phyloP scores from a whole-genome alignment of 2,329 filamentous ascomycete species.

The Stagonosporopsis tanaceti region DNA sequence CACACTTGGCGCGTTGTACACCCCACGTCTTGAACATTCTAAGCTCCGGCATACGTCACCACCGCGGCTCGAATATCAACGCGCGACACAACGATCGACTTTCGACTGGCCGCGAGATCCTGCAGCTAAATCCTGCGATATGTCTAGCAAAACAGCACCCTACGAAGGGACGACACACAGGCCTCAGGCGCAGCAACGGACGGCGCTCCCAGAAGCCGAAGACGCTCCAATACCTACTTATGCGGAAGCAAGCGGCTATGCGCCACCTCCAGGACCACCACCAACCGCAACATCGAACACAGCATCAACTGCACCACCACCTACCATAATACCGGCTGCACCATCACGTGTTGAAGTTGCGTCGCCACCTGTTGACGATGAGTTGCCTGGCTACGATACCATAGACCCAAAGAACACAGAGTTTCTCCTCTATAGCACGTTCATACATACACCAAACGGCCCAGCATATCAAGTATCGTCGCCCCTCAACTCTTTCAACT shows the following conservation, averaged over 20 bases:
- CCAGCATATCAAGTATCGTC: constrained; percentile 31
- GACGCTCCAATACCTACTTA: constrained; percentile 18
- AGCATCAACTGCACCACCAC: constrained; percentile 3
- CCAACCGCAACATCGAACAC: neutral
- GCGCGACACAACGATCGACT: neutral
- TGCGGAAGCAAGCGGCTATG: constrained; percentile 18
- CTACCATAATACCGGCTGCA: constrained; percentile 1
- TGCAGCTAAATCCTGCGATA: neutral
- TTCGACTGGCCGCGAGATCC: neutral
- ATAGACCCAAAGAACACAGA: constrained; percentile 26
- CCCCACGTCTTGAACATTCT: constrained; percentile 12
- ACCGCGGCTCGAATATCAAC: neutral
- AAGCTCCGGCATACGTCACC: constrained; percentile 17
- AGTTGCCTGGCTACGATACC: constrained; percentile 28
- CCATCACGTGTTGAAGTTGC: constrained; percentile 1
- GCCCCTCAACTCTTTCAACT: constrained; percentile 23
- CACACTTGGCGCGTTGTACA: constrained; percentile 13
- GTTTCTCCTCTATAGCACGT: constrained; percentile 28
- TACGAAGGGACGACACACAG: constrained; percentile 15
- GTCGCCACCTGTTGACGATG: constrained; percentile 10
- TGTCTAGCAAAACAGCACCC: constrained; percentile 17
- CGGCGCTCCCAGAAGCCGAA: constrained; percentile 7
- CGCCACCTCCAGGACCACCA: constrained; percentile 12
- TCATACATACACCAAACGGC: constrained; percentile 28
- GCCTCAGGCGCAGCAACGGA: constrained; percentile 12